These are phyloP conservation scores for Rugonectria rugulosa DNA, from an alignment of 2,329 filamentous ascomycete genomes.

Conservation along the genomic window DNA sequence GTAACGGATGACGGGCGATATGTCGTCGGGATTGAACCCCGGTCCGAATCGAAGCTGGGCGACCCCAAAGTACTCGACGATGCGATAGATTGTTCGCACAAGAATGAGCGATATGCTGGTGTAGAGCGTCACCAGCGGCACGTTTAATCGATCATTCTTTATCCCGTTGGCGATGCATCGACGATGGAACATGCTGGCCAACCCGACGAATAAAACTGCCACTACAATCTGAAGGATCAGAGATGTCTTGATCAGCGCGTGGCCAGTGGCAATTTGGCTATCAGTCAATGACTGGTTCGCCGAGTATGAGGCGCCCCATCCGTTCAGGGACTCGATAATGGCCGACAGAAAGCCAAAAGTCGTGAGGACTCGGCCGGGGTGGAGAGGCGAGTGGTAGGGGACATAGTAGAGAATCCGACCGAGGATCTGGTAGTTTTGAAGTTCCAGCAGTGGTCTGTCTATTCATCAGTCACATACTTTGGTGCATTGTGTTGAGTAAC, in stretches of 20 bases:
- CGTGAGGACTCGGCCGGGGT: constrained; percentile 53
- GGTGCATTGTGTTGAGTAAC: not conserved
- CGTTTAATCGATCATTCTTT: constrained; percentile 42
- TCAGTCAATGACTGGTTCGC: constrained; percentile 53
- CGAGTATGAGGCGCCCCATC: constrained; percentile 56
- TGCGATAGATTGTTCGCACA: constrained; percentile 63
- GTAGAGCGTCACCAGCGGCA: constrained; percentile 59
- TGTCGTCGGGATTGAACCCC: constrained; percentile 44
- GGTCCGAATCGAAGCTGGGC: constrained; percentile 49
- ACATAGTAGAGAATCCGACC: constrained; percentile 64
- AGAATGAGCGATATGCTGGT: constrained; percentile 57
- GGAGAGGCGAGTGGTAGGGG: constrained; percentile 63
- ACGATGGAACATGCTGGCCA: constrained; percentile 58
- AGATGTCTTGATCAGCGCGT: constrained; percentile 57
- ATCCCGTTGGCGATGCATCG: constrained; percentile 49
- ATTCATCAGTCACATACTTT: not conserved
- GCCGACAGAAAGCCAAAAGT: constrained; percentile 56
- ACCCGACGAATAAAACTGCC: constrained; percentile 54
- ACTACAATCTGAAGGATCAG: constrained; percentile 64
- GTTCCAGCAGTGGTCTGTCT: constrained; percentile 62
- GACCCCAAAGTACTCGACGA: constrained; percentile 66
- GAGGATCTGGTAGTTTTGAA: constrained; percentile 69
- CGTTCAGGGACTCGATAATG: constrained; percentile 56
- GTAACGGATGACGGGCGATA: constrained; percentile 59
- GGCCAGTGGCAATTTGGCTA: constrained; percentile 49